These are phyloP conservation scores for Podospora anserina DNA, from an alignment of 495 filamentous ascomycete species.

Conservation along the genomic window DNA sequence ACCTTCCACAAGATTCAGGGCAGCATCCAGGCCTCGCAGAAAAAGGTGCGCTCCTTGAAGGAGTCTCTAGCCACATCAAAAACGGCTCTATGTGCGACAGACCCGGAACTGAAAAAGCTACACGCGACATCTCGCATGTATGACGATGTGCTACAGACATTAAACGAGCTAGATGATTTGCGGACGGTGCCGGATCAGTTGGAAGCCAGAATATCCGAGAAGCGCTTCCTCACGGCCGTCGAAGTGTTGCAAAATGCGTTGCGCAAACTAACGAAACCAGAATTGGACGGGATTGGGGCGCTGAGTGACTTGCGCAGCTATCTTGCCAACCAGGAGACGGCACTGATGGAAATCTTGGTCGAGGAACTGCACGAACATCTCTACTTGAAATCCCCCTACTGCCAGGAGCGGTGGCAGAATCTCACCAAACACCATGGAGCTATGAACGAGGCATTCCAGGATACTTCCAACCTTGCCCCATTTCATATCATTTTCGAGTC, in stretches of 20 bases:
- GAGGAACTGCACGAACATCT: constrained; percentile 97
- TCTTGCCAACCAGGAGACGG: constrained; percentile 85
- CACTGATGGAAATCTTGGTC: constrained; percentile 87
- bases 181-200: constrained; percentile 88
- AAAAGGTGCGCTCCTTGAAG: constrained; percentile 75
- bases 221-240: constrained; percentile 88
- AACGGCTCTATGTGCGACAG: constrained; percentile 73
- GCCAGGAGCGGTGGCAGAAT: constrained; percentile 88
- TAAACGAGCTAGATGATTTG: constrained; percentile 82
- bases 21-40: constrained; percentile 85
- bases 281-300: constrained; percentile 88
- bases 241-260: constrained; percentile 86
- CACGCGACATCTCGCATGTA: constrained; percentile 84
- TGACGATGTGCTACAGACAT: constrained; percentile 80
- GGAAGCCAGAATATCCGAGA: constrained; percentile 91
- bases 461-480: constrained; percentile 47
- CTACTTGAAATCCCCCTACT: constrained; percentile 95
- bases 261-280: constrained; percentile 74
- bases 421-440: constrained; percentile 53
- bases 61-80: constrained; percentile 82
- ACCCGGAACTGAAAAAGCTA: constrained; percentile 86
- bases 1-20: constrained; percentile 97
- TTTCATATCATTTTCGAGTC: constrained; percentile 76
- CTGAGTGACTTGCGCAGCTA: constrained; percentile 82
- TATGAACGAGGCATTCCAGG: constrained; percentile 42